Percentiles rank a stretch among this genome's conserved stretches.
Evolutionary conservation across 2,329 filamentous ascomycete species (phyloP).

Genomic region (Trichoderma sp.): DNA sequence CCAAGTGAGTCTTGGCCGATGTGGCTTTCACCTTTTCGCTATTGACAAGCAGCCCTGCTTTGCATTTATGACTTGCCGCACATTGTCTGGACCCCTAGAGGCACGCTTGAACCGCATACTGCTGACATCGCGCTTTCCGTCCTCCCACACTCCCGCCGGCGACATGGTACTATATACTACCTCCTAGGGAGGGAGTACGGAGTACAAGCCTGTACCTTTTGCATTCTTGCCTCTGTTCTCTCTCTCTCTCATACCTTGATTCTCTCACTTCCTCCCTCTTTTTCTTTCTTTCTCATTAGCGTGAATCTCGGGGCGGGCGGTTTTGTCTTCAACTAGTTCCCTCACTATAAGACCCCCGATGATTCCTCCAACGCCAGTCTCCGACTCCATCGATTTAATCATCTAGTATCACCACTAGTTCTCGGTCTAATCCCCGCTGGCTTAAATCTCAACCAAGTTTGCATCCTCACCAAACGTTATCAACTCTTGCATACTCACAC

Average conservation of each 20-base stretch:
- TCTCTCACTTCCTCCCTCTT: neutral
- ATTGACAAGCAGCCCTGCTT: slow-evolving; percentile 11
- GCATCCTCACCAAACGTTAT: neutral
- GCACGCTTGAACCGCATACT: slow-evolving; percentile 1
- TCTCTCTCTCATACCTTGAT: neutral
- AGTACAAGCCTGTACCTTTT: neutral
- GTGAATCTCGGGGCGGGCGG: slow-evolving; percentile 5
- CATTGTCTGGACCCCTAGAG: slow-evolving; percentile 8
- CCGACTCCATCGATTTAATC: slow-evolving; percentile 13
- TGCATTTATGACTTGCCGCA: slow-evolving; percentile 1
- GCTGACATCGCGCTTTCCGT: slow-evolving; percentile 11
- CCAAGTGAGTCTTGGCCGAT: slow-evolving; percentile 5
- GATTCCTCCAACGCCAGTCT: slow-evolving; percentile 18
- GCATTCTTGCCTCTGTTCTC: neutral
- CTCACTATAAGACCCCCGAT: slow-evolving; percentile 21
- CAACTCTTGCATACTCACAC: neutral
- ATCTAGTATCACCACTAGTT: slow-evolving; percentile 1
- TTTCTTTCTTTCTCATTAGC: slow-evolving; percentile 5
- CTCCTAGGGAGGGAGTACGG: slow-evolving; percentile 1
- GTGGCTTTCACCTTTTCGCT: neutral
- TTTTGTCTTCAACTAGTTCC: slow-evolving; percentile 14
- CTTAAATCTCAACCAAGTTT: slow-evolving; percentile 6
- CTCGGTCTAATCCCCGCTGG: slow-evolving; percentile 7
- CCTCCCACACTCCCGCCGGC: slow-evolving; percentile 9
- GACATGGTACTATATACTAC: neutral